phyloP scores from a whole-genome alignment of 768 basidiomycete genomes.

The Lactarius hengduanensis region DNA sequence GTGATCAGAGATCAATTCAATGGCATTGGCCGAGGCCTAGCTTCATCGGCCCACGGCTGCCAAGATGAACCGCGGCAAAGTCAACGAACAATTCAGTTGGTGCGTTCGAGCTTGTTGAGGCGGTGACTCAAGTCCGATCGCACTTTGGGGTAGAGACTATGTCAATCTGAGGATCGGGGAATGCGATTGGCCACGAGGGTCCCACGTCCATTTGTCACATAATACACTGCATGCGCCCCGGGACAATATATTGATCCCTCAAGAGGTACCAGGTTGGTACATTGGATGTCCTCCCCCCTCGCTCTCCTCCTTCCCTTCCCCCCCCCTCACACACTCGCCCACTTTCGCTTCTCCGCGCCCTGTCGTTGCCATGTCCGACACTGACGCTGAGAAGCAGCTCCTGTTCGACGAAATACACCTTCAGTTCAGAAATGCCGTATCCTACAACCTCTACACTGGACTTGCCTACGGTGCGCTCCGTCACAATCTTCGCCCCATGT shows the following conservation, averaged over 20 bases:
- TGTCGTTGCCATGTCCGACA: slow-evolving; percentile 9
- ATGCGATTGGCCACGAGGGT: background rate
- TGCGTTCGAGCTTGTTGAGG: no score
- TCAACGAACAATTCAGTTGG: no score
- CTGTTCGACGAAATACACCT: background rate
- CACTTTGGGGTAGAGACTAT: background rate
- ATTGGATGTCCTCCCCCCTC: background rate
- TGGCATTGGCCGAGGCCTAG: background rate
- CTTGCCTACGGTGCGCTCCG: slow-evolving; percentile 16
- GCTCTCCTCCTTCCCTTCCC: background rate
- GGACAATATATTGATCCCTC: background rate
- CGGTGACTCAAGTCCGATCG: background rate
- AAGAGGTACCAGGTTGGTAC: background rate
- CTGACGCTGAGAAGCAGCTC: background rate
- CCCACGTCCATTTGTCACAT: background rate
- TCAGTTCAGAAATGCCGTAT: slow-evolving; percentile 14
- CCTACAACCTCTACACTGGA: slow-evolving; percentile 21
- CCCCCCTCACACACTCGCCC: no score
- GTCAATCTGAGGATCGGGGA: background rate
- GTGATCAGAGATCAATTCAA: background rate
- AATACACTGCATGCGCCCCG: background rate
- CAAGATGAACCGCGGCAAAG: background rate
- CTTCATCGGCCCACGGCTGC: no score
- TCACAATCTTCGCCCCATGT: no score
- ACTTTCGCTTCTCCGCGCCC: background rate